Evolutionary conservation across 257 asterid genomes (phyloP).

Genomic region (Fraxinus anomala): DNA sequence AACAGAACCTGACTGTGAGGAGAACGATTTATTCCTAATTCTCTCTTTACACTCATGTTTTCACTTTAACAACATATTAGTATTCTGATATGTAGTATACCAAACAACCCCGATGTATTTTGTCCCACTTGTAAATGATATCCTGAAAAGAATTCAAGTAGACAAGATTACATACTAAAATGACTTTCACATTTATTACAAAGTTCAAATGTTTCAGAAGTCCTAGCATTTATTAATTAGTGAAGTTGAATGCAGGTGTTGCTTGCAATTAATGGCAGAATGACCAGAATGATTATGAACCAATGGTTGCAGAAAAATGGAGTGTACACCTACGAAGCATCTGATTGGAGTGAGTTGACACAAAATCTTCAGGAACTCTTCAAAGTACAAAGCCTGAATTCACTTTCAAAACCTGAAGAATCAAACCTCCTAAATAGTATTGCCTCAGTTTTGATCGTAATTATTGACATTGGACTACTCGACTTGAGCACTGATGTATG

Average conservation of each 20-base stretch:
- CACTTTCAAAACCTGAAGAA: constrained; percentile 37
- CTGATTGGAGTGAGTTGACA: constrained; percentile 81
- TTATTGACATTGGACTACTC: constrained; percentile 70
- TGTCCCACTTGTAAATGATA: not conserved
- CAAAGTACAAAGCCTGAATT: constrained; percentile 25
- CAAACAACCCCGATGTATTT: not conserved
- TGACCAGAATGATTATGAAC: constrained; percentile 54
- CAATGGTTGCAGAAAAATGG: constrained; percentile 71
- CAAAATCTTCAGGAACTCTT: constrained; percentile 56
- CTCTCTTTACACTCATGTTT: not conserved
- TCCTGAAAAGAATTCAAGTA: not conserved
- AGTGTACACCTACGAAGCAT: constrained; percentile 56
- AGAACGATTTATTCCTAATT: not conserved
- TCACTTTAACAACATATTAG: not conserved
- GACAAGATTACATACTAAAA: not conserved
- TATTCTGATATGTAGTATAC: not conserved
- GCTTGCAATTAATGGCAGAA: constrained; percentile 84
- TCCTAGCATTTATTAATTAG: constrained; percentile 21
- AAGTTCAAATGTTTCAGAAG: not conserved
- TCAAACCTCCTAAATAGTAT: constrained; percentile 21
- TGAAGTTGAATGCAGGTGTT: constrained; percentile 62
- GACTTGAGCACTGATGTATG: constrained; percentile 74
- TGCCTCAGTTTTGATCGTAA: constrained; percentile 41
- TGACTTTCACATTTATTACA: not conserved
- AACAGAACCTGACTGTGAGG: constrained; percentile 64